Evolutionary conservation across 768 basidiomycete species (phyloP).

Genomic region (Tricholoma flavovirens): DNA sequence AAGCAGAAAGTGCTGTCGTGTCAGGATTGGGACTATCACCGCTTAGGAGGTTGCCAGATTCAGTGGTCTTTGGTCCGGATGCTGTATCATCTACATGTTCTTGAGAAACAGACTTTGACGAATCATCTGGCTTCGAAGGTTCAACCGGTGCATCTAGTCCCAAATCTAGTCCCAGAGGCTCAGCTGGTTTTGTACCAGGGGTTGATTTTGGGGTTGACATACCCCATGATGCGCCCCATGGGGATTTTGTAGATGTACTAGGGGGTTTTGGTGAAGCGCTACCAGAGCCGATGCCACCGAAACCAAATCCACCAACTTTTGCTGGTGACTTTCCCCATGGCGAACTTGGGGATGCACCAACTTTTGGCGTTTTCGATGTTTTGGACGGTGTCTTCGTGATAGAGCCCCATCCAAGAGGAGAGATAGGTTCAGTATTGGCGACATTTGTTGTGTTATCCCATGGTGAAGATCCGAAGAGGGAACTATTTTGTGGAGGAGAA

Average conservation of each 20-base stretch:
- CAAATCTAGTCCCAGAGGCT: too few species aligned
- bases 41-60: not conserved
- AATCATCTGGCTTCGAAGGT: not conserved
- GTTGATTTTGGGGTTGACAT: not conserved
- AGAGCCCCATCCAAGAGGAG: not conserved
- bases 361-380: conserved; percentile 13
- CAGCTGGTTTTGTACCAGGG: not conserved
- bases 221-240: not conserved
- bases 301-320: conserved; percentile 5
- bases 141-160: not conserved
- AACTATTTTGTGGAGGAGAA: not conserved
- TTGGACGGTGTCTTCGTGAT: conserved; percentile 4
- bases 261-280: not conserved
- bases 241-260: not conserved
- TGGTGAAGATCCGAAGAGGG: not conserved
- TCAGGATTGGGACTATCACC: not conserved
- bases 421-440: not conserved
- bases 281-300: not conserved
- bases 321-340: conserved; percentile 1
- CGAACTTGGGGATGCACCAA: conserved; percentile 4
- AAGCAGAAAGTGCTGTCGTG: not conserved
- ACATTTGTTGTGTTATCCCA: not conserved
- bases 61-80: not conserved
- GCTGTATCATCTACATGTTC: not conserved
- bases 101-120: not conserved